Evolutionary conservation across 306 rosid species (phyloP).

Genomic region (Prunus fruticosa): DNA sequence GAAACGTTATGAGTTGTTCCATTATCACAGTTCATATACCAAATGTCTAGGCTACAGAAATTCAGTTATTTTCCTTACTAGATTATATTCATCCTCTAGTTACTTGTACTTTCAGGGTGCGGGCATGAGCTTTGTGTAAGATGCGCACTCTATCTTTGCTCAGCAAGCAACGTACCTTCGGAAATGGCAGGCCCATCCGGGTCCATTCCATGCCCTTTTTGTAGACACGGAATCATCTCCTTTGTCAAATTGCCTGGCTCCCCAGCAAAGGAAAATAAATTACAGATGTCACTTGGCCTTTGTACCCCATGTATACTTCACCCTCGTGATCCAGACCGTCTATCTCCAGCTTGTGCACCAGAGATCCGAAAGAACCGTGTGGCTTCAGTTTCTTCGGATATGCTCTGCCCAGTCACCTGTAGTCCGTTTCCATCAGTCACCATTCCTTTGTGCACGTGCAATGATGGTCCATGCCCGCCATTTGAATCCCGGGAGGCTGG

Average conservation of each 20-base stretch:
- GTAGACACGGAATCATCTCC: constrained; percentile 76
- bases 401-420: constrained; percentile 90
- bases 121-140: constrained; percentile 85
- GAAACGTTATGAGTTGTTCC: not conserved
- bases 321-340: constrained; percentile 42
- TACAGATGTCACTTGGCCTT: constrained; percentile 57
- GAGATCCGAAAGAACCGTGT: constrained; percentile 74
- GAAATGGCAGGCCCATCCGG: constrained; percentile 65
- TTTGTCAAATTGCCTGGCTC: constrained; percentile 76
- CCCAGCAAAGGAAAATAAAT: constrained; percentile 57
- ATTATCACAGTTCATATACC: not conserved
- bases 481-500: constrained; percentile 64
- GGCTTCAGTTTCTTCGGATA: constrained; percentile 79
- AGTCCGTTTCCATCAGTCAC: constrained; percentile 89
- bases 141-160: constrained; percentile 95
- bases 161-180: constrained; percentile 64
- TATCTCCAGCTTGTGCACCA: constrained; percentile 54
- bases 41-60: not conserved
- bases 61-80: not conserved
- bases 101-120: constrained; percentile 61
- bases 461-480: constrained; percentile 75
- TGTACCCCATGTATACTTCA: constrained; percentile 93
- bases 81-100: constrained; percentile 17
- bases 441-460: constrained; percentile 87
- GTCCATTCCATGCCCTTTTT: constrained; percentile 89